These are phyloP conservation scores for Blastobotrys arbuscula DNA, from an alignment of 1,139 yeast species.

Conservation along the genomic window DNA sequence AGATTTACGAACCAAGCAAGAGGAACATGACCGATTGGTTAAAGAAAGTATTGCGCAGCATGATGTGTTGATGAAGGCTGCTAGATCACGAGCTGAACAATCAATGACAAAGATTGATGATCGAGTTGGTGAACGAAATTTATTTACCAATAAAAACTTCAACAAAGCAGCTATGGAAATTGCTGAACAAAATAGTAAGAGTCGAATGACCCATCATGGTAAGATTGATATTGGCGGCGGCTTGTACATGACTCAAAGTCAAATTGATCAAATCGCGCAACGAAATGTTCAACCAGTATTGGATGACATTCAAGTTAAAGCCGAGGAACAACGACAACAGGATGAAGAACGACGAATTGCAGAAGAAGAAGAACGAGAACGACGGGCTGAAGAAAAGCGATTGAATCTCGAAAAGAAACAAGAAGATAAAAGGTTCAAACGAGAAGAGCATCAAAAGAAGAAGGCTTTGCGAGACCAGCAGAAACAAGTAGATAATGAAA, in stretches of 20 bases:
- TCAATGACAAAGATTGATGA: constrained; percentile 37
- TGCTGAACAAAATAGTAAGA: constrained; percentile 63
- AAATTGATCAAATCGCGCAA: constrained; percentile 77
- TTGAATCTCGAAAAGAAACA: constrained; percentile 27
- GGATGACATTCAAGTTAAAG: constrained; percentile 65
- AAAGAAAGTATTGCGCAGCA: constrained; percentile 15
- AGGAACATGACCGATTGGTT: constrained; percentile 35
- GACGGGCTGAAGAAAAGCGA: constrained; percentile 24
- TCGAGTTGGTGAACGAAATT: constrained; percentile 33
- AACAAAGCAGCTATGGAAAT: constrained; percentile 48
- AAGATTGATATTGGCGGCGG: constrained; percentile 87
- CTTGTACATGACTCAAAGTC: constrained; percentile 64
- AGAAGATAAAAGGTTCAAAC: constrained; percentile 25
- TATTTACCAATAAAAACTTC: constrained; percentile 30
- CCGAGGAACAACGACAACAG: constrained; percentile 60
- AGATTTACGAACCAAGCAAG: background rate
- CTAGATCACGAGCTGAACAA: constrained; percentile 33
- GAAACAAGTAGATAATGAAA: constrained; percentile 19
- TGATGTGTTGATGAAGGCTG: constrained; percentile 20
- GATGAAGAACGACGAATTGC: constrained; percentile 56
- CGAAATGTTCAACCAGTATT: constrained; percentile 82
- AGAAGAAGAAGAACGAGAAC: constrained; percentile 40
- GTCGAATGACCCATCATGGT: constrained; percentile 49
- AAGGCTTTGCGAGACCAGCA: constrained; percentile 16
- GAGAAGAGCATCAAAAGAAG: constrained; percentile 21